These are phyloP conservation scores for Ceratobasidium sp. DNA, from an alignment of 1,284 basidiomycete species.

Conservation along the genomic window DNA sequence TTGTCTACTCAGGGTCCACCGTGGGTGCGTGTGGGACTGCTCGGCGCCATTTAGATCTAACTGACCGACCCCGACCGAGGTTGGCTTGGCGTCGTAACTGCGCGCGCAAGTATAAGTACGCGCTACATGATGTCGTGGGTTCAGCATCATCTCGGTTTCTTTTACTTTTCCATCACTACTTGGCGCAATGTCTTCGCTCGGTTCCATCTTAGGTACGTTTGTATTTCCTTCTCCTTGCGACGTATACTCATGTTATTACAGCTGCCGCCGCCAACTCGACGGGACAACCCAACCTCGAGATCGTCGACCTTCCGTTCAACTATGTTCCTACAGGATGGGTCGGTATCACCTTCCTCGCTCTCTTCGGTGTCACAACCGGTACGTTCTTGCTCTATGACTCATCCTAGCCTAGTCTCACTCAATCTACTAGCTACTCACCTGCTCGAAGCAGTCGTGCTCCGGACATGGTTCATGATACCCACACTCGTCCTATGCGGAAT, in stretches of 20 bases:
- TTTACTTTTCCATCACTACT: background rate
- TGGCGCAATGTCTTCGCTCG: background rate
- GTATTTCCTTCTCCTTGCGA: background rate
- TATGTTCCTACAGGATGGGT: constrained; percentile 47
- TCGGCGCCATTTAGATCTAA: background rate
- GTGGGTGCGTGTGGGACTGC: background rate
- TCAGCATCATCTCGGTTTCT: background rate
- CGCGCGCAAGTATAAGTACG: background rate
- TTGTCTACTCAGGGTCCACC: background rate
- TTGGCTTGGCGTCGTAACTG: background rate
- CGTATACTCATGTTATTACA: background rate
- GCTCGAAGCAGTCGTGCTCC: constrained; percentile 60
- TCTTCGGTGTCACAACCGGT: constrained; percentile 45
- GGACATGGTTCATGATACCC: constrained; percentile 68
- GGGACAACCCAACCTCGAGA: background rate
- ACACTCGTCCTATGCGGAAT: constrained; percentile 67
- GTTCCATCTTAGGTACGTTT: background rate
- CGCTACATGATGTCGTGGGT: background rate
- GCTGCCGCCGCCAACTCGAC: constrained; percentile 10
- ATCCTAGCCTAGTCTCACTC: background rate
- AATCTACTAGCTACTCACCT: constrained; percentile 61
- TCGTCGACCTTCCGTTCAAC: constrained; percentile 25
- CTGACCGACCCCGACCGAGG: constrained; percentile 1
- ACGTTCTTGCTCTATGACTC: background rate
- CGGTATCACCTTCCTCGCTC: constrained; percentile 45